Evolutionary conservation across 2,329 filamentous ascomycete genomes (phyloP), one percentile per base, ranked within the genome.

Genomic region (Microcyclosporella mali): DNA sequence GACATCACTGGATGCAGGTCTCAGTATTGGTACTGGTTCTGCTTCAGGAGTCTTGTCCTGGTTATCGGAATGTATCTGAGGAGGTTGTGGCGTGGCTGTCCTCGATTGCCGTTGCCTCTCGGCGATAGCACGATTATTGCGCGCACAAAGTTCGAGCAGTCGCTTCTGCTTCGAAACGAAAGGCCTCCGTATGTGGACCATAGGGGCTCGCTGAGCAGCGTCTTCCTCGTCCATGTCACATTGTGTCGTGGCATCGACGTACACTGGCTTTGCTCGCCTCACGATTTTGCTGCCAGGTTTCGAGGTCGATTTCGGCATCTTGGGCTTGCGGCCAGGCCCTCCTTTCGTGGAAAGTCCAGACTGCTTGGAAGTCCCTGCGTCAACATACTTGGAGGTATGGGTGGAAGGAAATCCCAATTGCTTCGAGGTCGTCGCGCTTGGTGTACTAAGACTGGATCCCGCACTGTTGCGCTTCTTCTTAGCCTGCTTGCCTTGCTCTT

Each of bases 401-500:
- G 49, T 45, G 12, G 52, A 37, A 41, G 59, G 56, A 21, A 60
- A 57, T 28, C 59, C 58, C 9, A 64, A 56, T 43, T 68, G 67
- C 37, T 67, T 69, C 46, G 69, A 71, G 18, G 67, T 62, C 18
- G 63, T 60, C 46, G 67, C 59, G 49, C 67, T 69, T 14, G 73
- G 70, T 30, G 70, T 75, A 38, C 74, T 74, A 40, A 76, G 66
- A 11, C 63, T 68, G 15, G 74, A 76, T 37, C 73, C 75, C 56
- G 74, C 79, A 43, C 70, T 71, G 40, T 74, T 69, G 56, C 81
- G 77, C 51, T 70, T 77, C 58, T 73, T 77, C 60, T 74, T 75
- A 51, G 69, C 72, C 41, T 56, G 53, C 46, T 57, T 57, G 41
- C 71, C 72, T 25, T 70, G 67, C 51, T 77, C 74, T 46, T 81